Evolutionary conservation across 164 flowering plant genomes (phyloP), one percentile per base, ranked within the genome.

Genomic region (Saururus chinensis): DNA sequence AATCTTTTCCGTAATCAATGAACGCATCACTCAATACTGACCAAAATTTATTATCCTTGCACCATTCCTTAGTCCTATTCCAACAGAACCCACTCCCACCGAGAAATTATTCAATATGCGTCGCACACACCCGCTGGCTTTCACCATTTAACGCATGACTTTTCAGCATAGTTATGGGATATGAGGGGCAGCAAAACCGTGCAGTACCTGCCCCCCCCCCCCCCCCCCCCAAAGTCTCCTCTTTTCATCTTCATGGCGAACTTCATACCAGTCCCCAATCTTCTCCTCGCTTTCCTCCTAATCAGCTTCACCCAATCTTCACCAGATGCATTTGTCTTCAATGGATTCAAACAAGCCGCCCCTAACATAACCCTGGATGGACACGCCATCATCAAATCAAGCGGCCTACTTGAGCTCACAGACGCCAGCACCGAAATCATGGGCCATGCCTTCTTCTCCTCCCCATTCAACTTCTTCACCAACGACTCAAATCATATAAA

Each of bases 391-490:
- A 45, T 45, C 49, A 45, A 9, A 45, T 1, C 49, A 8, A 45
- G 4, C 14, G 49, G 49, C 14, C 1, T 45, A 12, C 64, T 76
- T 40, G 22, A 4, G 53, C 63, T 76, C 1, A 64, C 76, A n/a
- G 61, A 76, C 53, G n/a, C 20, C 54, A 48, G 65, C 52, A 0
- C 14, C 17, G 17, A 45, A 9, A 45, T 45, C 17, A 17, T 45
- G 1, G 49, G 49, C 5, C n/a, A 60, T 23, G 16, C 35, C 12
- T 20, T 57, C 52, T 56, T 7, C 9, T 11, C 74, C 70, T 23
- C 74, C 67, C 23, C 74, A 74, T 41, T 70, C 67, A 45, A 65
- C 51, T 35, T 67, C 74, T 22, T 21, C 57, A 24, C 26, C 57
- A 24, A 45, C 14, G 0, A 19, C 26, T 12, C 26, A 22, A n/a